Evolutionary conservation across 2,329 filamentous ascomycete genomes (phyloP).

Genomic region (Epichloe gansuensis): DNA sequence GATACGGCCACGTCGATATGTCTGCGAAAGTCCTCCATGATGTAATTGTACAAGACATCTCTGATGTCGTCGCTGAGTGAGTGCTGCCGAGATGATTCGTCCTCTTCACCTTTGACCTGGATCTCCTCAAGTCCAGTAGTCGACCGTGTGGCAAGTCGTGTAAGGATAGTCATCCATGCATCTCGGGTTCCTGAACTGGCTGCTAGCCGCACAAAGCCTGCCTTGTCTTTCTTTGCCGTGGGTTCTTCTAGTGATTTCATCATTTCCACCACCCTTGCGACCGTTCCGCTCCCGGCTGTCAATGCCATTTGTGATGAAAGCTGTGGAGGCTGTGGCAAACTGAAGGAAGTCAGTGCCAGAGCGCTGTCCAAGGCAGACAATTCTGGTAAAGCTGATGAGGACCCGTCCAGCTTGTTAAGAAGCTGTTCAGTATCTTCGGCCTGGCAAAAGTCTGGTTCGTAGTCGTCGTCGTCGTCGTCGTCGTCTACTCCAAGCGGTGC

Average conservation of each 20-base stretch:
- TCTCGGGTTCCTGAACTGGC: constrained; percentile 76
- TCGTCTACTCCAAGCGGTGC: constrained; percentile 57
- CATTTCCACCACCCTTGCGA: constrained; percentile 67
- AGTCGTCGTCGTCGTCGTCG: constrained; percentile 59
- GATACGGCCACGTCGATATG: constrained; percentile 83
- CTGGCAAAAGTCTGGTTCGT: constrained; percentile 76
- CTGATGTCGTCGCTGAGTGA: constrained; percentile 60
- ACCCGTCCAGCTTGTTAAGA: constrained; percentile 61
- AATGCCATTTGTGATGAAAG: constrained; percentile 59
- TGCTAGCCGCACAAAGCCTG: constrained; percentile 73
- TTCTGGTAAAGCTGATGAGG: constrained; percentile 36
- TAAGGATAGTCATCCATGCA: constrained; percentile 81
- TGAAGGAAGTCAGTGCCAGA: constrained; percentile 68
- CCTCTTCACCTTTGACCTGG: constrained; percentile 49
- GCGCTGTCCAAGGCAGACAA: constrained; percentile 20
- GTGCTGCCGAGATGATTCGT: constrained; percentile 22
- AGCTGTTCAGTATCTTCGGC: constrained; percentile 69
- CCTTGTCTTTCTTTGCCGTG: constrained; percentile 46
- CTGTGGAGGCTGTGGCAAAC: constrained; percentile 62
- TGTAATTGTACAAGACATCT: constrained; percentile 69
- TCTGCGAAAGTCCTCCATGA: constrained; percentile 82
- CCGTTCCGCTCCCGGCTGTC: constrained; percentile 62
- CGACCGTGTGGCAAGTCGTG: constrained; percentile 71
- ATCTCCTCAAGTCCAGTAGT: constrained; percentile 55
- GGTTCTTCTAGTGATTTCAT: constrained; percentile 62